Base-by-base conservation (phyloP, 805 yeast species). In the Pichia ethanolica region DNA sequence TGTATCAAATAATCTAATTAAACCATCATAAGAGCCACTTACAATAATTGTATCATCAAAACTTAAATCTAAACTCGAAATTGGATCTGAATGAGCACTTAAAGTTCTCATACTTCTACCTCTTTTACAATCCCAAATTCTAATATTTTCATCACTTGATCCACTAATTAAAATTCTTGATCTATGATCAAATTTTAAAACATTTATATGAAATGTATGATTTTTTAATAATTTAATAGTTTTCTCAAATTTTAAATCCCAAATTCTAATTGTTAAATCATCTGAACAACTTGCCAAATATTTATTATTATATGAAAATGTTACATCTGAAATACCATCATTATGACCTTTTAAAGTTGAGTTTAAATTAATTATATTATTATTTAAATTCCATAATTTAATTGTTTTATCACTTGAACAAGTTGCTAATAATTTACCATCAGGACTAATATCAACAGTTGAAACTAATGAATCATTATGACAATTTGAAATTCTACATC, bases 71-170 rank as follows among this genome's bases (percentile, higher is more conserved):
- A 90, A 71, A 0, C 87, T 75, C 26, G 87, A 80, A 2, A 93
- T 86, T 0, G 97, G 95, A 57, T 89, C 97, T 0, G 95, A 80
- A 66, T 91, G 99, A 0, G 98, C 97, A 38, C 95, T 85, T 45
- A 91, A 69, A 0, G 95, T 87, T 60, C 85, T 82, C 57, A 89
- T 68, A 49, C 86, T 77, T 38, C 74, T 74, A 1, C 95, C 95
- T 20, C 79, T 71, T 34, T 72, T 70, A 2, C 84, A 77, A 65
- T 91, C 97, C 99, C 99, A 91, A 3, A 91, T 75, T 46, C 90
- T 77, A 13, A 93, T 82, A 46, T 91, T 88, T 62, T 91, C 98
- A 65, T 91, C 99, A 45, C 93, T 79, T 1, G 95, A 81, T 0
- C 96, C 95, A 40, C 90, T 78, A 27, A 86, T 80, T 13, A 93